phyloP scores from a whole-genome alignment of 2,329 filamentous ascomycete genomes.

The Hypoxylon sp. region DNA sequence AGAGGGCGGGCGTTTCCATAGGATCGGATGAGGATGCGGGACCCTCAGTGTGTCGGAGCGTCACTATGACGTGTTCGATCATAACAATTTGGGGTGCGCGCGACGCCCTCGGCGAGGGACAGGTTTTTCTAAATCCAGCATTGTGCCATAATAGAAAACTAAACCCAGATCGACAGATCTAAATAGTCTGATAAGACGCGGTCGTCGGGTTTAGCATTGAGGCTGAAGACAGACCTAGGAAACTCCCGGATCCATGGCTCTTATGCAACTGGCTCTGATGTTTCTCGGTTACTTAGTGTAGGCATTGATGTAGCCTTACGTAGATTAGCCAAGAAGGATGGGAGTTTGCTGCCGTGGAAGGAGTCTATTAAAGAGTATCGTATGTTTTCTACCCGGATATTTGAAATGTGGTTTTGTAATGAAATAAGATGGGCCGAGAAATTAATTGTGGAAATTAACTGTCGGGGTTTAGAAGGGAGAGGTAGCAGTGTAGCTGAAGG shows the following conservation, averaged over 20 bases:
- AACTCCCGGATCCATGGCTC: constrained; percentile 31
- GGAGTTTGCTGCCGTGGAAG: neutral
- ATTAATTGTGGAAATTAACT: neutral
- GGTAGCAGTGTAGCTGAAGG: no score
- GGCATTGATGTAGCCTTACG: constrained; percentile 5
- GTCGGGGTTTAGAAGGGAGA: no score
- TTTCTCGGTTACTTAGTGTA: constrained; percentile 1
- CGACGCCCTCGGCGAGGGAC: neutral
- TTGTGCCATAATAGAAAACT: neutral
- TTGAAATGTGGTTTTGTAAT: no score
- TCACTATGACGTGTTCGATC: constrained; percentile 37
- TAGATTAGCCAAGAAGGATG: constrained; percentile 1
- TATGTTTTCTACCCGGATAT: neutral
- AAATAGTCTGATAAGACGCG: neutral
- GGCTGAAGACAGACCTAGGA: constrained; percentile 14
- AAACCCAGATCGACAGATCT: neutral
- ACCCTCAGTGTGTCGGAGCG: constrained; percentile 5
- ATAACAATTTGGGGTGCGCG: neutral
- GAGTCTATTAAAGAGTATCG: no score
- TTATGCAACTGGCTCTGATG: neutral
- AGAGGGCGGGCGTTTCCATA: neutral
- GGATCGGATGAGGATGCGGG: neutral
- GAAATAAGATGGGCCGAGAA: neutral
- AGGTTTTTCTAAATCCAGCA: neutral
- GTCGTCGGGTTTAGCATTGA: constrained; percentile 35